Percentiles rank a stretch among this genome's conserved stretches.
Evolutionary conservation across 257 asterid species (phyloP).

Genomic region (Petunia secreta): DNA sequence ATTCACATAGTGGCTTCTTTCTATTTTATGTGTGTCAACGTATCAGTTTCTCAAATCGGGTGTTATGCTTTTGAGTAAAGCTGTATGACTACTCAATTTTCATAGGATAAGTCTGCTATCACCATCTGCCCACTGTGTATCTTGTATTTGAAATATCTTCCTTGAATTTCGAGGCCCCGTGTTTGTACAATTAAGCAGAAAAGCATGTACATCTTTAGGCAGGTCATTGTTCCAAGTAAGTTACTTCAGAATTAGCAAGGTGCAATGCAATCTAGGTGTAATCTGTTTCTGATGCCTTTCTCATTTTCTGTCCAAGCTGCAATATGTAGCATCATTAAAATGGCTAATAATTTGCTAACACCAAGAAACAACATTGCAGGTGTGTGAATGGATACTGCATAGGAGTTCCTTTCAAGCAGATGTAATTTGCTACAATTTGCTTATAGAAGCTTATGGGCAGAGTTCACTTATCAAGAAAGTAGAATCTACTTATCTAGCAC

Average conservation of each 20-base stretch:
- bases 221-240: neutral
- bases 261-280: neutral
- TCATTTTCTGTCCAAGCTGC: neutral
- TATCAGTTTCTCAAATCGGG: neutral
- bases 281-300: neutral
- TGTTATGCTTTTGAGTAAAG: neutral
- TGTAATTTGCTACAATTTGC: slow-evolving; percentile 81
- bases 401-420: slow-evolving; percentile 76
- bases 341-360: slow-evolving; percentile 3
- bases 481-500: slow-evolving; percentile 65
- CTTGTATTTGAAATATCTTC: too few relatives aligned
- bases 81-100: neutral
- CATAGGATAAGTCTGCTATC: neutral
- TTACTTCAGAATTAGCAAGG: neutral
- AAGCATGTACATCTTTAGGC: too few relatives aligned
- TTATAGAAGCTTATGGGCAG: slow-evolving; percentile 85
- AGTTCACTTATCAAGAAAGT: slow-evolving; percentile 59
- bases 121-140: neutral
- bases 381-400: slow-evolving; percentile 78
- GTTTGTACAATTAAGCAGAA: too few relatives aligned
- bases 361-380: slow-evolving; percentile 40
- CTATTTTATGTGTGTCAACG: neutral
- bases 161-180: too few relatives aligned
- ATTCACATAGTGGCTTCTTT: neutral
- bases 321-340: neutral